Percentiles rank a stretch among this genome's conserved stretches.
Conservation (phyloP, 257 asterid species). For the Ligustrum vulgare region DNA sequence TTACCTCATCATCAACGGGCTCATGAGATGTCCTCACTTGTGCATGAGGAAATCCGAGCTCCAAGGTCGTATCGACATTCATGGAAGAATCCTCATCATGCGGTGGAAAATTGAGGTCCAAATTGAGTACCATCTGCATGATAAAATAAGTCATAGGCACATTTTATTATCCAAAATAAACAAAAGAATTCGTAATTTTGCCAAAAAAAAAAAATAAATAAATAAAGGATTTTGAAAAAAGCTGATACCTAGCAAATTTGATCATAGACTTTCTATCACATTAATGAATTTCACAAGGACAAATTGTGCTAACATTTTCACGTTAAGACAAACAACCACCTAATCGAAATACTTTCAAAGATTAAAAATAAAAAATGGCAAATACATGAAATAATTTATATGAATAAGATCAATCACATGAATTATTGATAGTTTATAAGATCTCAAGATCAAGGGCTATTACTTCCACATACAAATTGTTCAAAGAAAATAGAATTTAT, state of each 20-base stretch:
- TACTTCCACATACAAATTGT: no score
- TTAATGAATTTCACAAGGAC: neutral
- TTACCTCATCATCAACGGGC: no score
- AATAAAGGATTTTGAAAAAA: no score
- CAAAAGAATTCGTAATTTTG: neutral
- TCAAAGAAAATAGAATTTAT: no score
- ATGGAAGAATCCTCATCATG: conserved; percentile 3
- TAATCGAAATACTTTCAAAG: no score
- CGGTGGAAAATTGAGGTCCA: conserved; percentile 18
- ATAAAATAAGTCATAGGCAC: neutral
- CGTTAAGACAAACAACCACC: neutral
- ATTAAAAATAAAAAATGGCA: no score
- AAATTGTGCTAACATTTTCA: neutral
- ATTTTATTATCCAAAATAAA: neutral
- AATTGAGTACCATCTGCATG: conserved; percentile 15
- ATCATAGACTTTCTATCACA: neutral
- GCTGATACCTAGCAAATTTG: neutral
- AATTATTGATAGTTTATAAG: no score
- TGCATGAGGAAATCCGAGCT: no score
- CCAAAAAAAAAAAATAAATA: neutral
- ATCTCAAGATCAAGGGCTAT: no score
- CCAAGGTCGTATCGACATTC: conserved; percentile 2
- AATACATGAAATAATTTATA: no score
- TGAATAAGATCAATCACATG: no score
- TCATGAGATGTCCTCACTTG: no score